Percentiles rank a stretch among this genome's conserved stretches.
phyloP scores from a whole-genome alignment of 2,329 filamentous ascomycete species.

The Colletotrichum sp. region DNA sequence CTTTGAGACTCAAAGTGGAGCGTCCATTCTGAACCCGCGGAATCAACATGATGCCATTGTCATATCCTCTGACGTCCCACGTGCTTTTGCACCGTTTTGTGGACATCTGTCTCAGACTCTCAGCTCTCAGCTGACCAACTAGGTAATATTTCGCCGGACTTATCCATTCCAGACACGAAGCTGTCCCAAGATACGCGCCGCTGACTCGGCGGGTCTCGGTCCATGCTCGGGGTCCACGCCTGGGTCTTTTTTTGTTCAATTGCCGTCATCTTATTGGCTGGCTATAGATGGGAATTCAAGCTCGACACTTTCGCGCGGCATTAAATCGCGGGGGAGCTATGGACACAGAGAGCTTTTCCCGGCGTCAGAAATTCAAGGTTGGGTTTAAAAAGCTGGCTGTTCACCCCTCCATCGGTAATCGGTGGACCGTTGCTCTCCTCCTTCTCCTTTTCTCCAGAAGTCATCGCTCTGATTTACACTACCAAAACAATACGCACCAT shows the following conservation, averaged over 20 bases:
- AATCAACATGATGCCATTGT: slow-evolving; percentile 7
- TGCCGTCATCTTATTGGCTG: neutral
- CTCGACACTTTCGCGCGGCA: neutral
- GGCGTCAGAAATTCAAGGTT: neutral
- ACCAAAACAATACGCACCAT: neutral
- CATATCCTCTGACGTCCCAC: neutral
- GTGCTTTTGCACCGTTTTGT: neutral
- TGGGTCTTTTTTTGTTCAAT: neutral
- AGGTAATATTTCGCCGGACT: neutral
- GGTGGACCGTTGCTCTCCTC: neutral
- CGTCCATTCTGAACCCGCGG: neutral
- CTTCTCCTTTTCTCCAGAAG: neutral
- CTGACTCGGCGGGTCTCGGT: neutral
- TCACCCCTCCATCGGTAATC: neutral
- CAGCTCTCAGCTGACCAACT: neutral
- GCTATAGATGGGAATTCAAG: neutral
- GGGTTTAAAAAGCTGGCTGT: neutral
- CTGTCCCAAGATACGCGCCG: neutral
- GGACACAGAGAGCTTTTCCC: neutral
- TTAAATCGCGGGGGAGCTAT: neutral
- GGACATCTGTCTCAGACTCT: neutral
- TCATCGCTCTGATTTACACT: neutral
- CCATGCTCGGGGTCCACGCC: neutral
- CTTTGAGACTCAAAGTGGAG: neutral
- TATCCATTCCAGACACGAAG: neutral